Conservation (phyloP, 2,329 filamentous ascomycete genomes). For the Ceratocystis harringtonii region DNA sequence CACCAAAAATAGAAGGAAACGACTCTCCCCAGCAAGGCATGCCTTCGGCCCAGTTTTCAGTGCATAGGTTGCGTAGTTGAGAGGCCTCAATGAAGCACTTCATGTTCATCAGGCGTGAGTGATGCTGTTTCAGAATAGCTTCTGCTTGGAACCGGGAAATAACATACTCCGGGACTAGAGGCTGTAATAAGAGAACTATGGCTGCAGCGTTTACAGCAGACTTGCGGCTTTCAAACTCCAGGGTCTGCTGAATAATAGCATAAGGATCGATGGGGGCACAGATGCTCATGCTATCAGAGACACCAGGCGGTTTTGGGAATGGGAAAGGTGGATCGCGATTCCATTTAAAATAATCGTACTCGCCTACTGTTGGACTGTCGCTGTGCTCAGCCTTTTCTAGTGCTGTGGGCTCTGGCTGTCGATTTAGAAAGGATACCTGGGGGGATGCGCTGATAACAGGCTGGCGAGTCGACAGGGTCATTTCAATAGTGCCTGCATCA, state of each 20-base stretch:
- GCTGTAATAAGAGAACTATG: slow-evolving; percentile 44
- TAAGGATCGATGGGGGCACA: slow-evolving; percentile 38
- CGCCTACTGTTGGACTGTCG: slow-evolving; percentile 20
- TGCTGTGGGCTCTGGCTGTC: slow-evolving; percentile 6
- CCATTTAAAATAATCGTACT: slow-evolving; percentile 46
- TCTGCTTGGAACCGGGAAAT: slow-evolving; percentile 42
- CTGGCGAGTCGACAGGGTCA: slow-evolving; percentile 10
- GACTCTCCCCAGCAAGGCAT: slow-evolving; percentile 38
- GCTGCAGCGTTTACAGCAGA: slow-evolving; percentile 45
- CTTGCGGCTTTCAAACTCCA: slow-evolving; percentile 40
- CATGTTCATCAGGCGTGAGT: slow-evolving; percentile 44
- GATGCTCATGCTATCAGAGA: neutral
- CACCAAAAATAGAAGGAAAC: slow-evolving; percentile 39
- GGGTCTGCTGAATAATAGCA: slow-evolving; percentile 35
- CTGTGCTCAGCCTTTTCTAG: slow-evolving; percentile 19
- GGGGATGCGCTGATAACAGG: slow-evolving; percentile 5
- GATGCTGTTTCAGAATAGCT: slow-evolving; percentile 44
- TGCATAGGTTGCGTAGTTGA: slow-evolving; percentile 45
- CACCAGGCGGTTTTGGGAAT: slow-evolving; percentile 24
- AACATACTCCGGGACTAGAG: slow-evolving; percentile 38
- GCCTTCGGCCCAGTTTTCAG: slow-evolving; percentile 39
- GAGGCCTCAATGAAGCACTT: slow-evolving; percentile 45
- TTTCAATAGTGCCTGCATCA: slow-evolving; percentile 9
- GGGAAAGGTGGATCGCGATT: slow-evolving; percentile 41
- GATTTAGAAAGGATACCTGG: neutral